Evolutionary conservation across 2,329 filamentous ascomycete genomes (phyloP).

Genomic region (Madurella fahalii): DNA sequence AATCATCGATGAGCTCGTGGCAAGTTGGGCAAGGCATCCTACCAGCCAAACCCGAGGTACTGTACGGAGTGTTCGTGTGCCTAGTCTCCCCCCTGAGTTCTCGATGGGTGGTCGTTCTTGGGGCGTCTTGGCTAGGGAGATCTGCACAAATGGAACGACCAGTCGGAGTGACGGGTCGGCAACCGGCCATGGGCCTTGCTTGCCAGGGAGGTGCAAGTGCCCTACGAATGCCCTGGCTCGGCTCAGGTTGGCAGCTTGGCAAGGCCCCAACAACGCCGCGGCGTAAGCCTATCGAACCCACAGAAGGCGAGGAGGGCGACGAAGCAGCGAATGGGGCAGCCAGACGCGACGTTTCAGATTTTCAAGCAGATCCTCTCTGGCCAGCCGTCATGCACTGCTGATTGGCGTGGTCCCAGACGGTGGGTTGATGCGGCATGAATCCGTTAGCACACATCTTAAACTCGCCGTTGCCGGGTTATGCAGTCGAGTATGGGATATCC

Average conservation of each 20-base stretch:
- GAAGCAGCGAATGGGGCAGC: constrained; percentile 14
- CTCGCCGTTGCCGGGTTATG: constrained; percentile 12
- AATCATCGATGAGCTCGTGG: no score
- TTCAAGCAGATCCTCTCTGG: constrained; percentile 11
- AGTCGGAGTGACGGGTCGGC: constrained; percentile 7
- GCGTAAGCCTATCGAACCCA: constrained; percentile 1
- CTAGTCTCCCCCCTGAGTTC: no score
- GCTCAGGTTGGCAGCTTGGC: neutral
- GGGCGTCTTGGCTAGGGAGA: constrained; percentile 3
- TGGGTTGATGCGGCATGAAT: constrained; percentile 14
- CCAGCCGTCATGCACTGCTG: constrained; percentile 4
- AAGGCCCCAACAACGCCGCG: neutral
- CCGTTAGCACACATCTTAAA: constrained; percentile 18
- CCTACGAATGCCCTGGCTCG: neutral
- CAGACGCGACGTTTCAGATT: constrained; percentile 25
- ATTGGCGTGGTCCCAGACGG: constrained; percentile 13
- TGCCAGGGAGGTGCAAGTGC: neutral
- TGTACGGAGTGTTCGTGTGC: no score
- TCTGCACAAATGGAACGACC: constrained; percentile 4
- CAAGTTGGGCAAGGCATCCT: no score
- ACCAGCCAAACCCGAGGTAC: no score
- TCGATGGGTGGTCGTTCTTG: neutral
- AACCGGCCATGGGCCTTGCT: neutral
- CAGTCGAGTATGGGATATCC: neutral
- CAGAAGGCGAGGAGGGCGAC: neutral